A percentile compares a stretch with the other conserved stretches of the same genome.
These are phyloP conservation scores for Aurantiochytrium sp. DNA, from an alignment of 108 stramenopile genomes.

Conservation along the genomic window DNA sequence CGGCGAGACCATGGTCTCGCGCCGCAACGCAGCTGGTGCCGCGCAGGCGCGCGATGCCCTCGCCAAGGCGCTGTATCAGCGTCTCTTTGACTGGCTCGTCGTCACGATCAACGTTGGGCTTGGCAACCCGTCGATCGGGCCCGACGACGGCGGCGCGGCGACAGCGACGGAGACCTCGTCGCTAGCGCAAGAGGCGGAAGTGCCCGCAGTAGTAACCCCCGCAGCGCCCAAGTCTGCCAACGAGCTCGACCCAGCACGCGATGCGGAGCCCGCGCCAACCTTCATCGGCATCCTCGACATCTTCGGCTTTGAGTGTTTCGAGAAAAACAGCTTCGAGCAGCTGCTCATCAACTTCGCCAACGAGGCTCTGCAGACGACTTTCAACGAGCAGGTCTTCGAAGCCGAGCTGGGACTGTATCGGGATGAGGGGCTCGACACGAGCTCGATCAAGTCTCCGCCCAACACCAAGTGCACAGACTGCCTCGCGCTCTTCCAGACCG, in stretches of 20 bases:
- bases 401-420: conserved; percentile 58
- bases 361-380: conserved; percentile 62
- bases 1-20: conserved; percentile 30
- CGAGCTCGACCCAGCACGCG: no score
- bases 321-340: conserved; percentile 54
- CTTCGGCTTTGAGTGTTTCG: conserved; percentile 64
- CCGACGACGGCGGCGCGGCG: no score
- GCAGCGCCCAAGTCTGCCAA: no score
- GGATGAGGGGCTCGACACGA: conserved; percentile 52
- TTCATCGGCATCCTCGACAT: conserved; percentile 58
- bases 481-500: conserved; percentile 72
- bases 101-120: conserved; percentile 42
- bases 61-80: conserved; percentile 43
- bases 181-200: no score
- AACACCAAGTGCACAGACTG: conserved; percentile 95
- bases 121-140: neutral
- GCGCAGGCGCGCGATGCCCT: conserved; percentile 38
- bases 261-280: no score
- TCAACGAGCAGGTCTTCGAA: conserved; percentile 57
- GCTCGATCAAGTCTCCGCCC: conserved; percentile 79
- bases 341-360: conserved; percentile 58
- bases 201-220: no score
- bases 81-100: conserved; percentile 45
- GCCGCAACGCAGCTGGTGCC: neutral
- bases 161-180: no score